Evolutionary conservation across 1,139 yeast species (phyloP).

Genomic region (Sugiyamaella sp.): DNA sequence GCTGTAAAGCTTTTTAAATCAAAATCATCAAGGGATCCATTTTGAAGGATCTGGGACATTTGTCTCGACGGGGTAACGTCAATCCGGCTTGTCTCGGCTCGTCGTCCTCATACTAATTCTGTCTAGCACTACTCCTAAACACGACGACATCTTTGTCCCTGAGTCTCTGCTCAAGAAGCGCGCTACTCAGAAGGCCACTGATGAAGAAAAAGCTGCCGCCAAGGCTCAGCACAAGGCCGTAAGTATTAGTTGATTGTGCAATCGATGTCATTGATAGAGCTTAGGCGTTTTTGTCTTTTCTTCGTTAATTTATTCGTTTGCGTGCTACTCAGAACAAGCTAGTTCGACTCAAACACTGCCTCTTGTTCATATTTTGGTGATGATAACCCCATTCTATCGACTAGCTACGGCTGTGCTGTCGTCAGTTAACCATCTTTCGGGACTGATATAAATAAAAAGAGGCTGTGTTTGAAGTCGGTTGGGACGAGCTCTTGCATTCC

Average conservation of each 20-base stretch:
- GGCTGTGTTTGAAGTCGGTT: too few species aligned
- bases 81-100: neutral
- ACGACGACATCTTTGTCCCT: conserved; percentile 55
- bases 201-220: conserved; percentile 87
- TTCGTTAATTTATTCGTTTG: too few species aligned
- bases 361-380: conserved; percentile 19
- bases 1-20: conserved; percentile 22
- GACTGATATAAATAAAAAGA: conserved; percentile 63
- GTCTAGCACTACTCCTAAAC: conserved; percentile 30
- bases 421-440: conserved; percentile 99
- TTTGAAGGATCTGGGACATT: conserved; percentile 22
- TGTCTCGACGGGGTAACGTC: too few species aligned
- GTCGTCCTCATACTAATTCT: conserved; percentile 12
- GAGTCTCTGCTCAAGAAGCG: conserved; percentile 96
- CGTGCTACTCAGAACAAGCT: too few species aligned
- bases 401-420: conserved; percentile 74
- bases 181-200: conserved; percentile 52
- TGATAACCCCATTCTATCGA: conserved; percentile 29
- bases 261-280: too few species aligned
- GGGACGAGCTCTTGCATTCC: conserved; percentile 26
- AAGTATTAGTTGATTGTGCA: conserved; percentile 53
- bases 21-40: conserved; percentile 28
- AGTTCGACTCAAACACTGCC: too few species aligned
- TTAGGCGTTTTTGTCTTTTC: too few species aligned
- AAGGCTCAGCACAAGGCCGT: conserved; percentile 78